Conservation (phyloP, 495 filamentous ascomycete species). For the Aspergillus cavernicola region DNA sequence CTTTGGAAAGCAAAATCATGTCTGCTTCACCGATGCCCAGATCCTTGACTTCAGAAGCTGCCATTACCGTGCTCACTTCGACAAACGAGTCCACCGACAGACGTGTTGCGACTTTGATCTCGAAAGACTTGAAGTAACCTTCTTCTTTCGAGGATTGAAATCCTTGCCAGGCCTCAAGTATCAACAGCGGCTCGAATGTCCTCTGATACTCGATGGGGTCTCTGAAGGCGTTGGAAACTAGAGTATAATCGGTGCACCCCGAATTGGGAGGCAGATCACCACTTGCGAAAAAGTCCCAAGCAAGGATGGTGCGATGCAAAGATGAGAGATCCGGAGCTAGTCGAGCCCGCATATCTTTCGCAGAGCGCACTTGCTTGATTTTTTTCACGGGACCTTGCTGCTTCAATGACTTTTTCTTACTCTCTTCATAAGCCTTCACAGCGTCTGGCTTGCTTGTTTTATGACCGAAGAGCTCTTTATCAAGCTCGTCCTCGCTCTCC, state of each 20-base stretch:
- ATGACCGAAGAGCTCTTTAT: slow-evolving; percentile 58
- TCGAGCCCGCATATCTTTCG: slow-evolving; percentile 90
- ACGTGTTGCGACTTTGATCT: slow-evolving; percentile 79
- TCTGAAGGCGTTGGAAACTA: slow-evolving; percentile 71
- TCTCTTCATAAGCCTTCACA: slow-evolving; percentile 52
- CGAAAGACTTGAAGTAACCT: slow-evolving; percentile 68
- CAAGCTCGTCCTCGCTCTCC: slow-evolving; percentile 64
- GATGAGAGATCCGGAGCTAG: slow-evolving; percentile 83
- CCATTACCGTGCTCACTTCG: slow-evolving; percentile 80
- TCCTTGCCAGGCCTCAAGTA: slow-evolving; percentile 93
- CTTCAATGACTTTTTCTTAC: slow-evolving; percentile 47
- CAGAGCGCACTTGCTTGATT: slow-evolving; percentile 66
- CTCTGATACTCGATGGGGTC: slow-evolving; percentile 75
- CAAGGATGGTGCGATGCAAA: slow-evolving; percentile 78
- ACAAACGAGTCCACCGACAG: slow-evolving; percentile 89
- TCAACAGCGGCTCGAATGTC: slow-evolving; percentile 85
- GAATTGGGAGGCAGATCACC: slow-evolving; percentile 76
- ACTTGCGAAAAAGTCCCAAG: slow-evolving; percentile 89
- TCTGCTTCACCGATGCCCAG: slow-evolving; percentile 77
- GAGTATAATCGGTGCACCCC: slow-evolving; percentile 62
- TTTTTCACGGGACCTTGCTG: slow-evolving; percentile 76
- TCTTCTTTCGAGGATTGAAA: slow-evolving; percentile 90
- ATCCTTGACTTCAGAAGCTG: slow-evolving; percentile 64
- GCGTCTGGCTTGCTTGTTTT: slow-evolving; percentile 43
- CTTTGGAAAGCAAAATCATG: slow-evolving; percentile 77